Evolutionary conservation across 495 filamentous ascomycete genomes (phyloP), one percentile per base, ranked within the genome.

Genomic region (Penicillium canescens): DNA sequence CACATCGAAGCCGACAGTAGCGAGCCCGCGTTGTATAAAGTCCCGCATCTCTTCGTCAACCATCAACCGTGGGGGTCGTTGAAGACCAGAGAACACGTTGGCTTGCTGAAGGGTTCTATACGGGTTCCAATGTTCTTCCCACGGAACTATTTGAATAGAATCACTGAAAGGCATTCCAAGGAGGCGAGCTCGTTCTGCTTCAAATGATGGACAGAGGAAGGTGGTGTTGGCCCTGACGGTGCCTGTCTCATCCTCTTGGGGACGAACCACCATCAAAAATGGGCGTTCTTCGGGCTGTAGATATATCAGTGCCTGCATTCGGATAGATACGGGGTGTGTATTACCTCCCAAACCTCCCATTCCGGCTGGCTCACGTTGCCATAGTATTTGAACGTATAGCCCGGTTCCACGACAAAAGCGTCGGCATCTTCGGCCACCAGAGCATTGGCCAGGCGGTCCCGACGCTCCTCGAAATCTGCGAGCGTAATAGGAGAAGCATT

Each of bases 51-150:
- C 79, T 48, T 83, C 81, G 48, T 84, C 80, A 6, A 82, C 73
- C 73, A 83, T 80, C 26, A 82, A 48, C 26, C 60, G 77, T 18
- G 74, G 72, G 1, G 35, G 14, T 7, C 56, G 48, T 18, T 34
- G 35, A 4, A 57, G 37, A 14, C 60, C 46, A 1, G 47, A 28
- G 24, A 70, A 70, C 4, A 66, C 55, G 37, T 60, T 66, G 0
- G 72, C 71, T 31, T 70, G 42, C 11, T 67, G 59, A 10, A 82
- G 56, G 1, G 77, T 82, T 1, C 46, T 44, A 52, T 82, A 84
- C 6, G 79, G 79, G 59, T 82, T 69, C 80, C 79, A 82, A 47
- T 82, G 81, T 51, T 84, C 81, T 60, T 82, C 79, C 73, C 78
- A 82, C 0, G 65, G 68, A 13, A 83, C 64, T 12, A 81, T 76